A percentile compares a stretch with the other conserved stretches of the same genome.
Evolutionary conservation across 2,329 filamentous ascomycete genomes (phyloP).

Genomic region (Lecanicillium sp.): DNA sequence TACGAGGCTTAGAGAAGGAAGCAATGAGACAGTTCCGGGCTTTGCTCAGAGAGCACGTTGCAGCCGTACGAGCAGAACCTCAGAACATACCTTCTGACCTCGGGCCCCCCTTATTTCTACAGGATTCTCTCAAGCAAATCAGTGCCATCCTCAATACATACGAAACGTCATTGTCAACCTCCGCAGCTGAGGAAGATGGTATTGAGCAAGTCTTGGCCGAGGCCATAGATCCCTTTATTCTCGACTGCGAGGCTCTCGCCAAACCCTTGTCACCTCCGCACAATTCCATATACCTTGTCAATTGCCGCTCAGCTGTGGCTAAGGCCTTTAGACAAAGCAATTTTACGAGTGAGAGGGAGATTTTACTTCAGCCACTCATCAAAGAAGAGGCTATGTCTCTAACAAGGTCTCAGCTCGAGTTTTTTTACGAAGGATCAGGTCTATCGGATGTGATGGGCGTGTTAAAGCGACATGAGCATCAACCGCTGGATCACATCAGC

Average conservation of each 20-base stretch:
- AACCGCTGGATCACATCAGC: constrained; percentile 40
- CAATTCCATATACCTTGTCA: constrained; percentile 64
- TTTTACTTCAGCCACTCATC: constrained; percentile 52
- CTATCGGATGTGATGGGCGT: constrained; percentile 58
- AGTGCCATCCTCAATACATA: constrained; percentile 77
- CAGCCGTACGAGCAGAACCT: constrained; percentile 66
- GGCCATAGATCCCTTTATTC: constrained; percentile 79
- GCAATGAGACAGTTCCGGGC: constrained; percentile 77
- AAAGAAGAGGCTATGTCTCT: constrained; percentile 51
- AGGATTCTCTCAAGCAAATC: constrained; percentile 73
- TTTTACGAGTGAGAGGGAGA: constrained; percentile 55
- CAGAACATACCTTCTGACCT: constrained; percentile 66
- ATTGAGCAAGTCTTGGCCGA: constrained; percentile 73
- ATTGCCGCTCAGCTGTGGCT: constrained; percentile 59
- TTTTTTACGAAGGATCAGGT: constrained; percentile 70
- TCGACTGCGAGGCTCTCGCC: constrained; percentile 65
- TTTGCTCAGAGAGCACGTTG: constrained; percentile 73
- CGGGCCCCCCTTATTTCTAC: constrained; percentile 71
- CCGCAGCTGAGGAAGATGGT: constrained; percentile 54
- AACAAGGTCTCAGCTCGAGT: constrained; percentile 61
- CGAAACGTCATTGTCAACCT: constrained; percentile 67
- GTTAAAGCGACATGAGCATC: neutral
- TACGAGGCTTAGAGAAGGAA: constrained; percentile 64
- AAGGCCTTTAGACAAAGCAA: constrained; percentile 51
- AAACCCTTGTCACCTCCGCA: constrained; percentile 53